phyloP scores from a whole-genome alignment of 2,329 filamentous ascomycete species.

The Laburnicola sp. region DNA sequence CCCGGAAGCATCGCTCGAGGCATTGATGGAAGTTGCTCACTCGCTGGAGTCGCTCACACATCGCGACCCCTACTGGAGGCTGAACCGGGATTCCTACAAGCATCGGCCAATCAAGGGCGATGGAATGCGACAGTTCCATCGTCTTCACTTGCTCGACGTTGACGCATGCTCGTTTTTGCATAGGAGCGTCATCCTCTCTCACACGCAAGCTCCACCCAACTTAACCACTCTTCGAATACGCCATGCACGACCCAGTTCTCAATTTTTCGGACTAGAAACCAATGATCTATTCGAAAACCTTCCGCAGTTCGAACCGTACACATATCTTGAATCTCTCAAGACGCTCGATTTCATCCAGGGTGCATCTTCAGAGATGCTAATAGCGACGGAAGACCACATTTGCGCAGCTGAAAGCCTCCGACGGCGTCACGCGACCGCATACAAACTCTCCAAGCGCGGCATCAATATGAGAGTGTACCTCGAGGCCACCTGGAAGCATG shows the following conservation, averaged over 20 bases:
- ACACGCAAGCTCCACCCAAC: conserved; percentile 33
- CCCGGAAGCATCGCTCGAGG: conserved; percentile 24
- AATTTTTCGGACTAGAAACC: neutral
- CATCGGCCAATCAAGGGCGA: conserved; percentile 24
- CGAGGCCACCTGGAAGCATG: conserved; percentile 25
- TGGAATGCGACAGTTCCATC: conserved; percentile 38
- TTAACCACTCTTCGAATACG: conserved; percentile 33
- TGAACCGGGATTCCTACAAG: conserved; percentile 16
- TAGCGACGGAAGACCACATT: conserved; percentile 23
- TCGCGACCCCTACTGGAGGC: conserved; percentile 29
- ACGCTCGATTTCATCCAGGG: conserved; percentile 36
- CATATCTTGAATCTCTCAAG: conserved; percentile 28
- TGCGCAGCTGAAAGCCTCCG: conserved; percentile 28
- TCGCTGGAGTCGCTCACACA: conserved; percentile 37
- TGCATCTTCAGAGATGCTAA: conserved; percentile 12
- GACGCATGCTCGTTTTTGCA: conserved; percentile 39
- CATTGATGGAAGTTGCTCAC: conserved; percentile 33
- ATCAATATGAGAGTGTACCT: conserved; percentile 35
- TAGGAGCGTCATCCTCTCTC: conserved; percentile 28
- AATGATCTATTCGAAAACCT: conserved; percentile 35
- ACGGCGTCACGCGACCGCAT: conserved; percentile 32
- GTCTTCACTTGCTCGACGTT: conserved; percentile 33
- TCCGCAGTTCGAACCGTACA: conserved; percentile 31
- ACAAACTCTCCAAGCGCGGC: conserved; percentile 27
- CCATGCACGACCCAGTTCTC: conserved; percentile 14